phyloP scores from a whole-genome alignment of 352 stramenopile genomes.

The Lagenidium giganteum region DNA sequence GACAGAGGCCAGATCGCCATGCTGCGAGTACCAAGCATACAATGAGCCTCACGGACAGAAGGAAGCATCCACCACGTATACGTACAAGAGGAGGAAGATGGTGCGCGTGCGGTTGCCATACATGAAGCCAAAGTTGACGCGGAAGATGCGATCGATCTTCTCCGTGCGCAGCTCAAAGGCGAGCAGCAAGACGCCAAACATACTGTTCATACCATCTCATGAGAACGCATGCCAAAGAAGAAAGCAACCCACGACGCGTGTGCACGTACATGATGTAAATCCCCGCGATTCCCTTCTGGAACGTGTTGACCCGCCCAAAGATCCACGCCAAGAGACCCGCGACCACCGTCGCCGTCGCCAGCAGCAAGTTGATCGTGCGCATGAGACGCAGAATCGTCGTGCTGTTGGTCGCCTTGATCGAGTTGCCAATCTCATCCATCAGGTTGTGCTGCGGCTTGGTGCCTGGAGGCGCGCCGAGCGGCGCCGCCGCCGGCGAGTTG shows the following conservation, averaged over 20 bases:
- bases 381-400: conserved; percentile 79
- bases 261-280: conserved; percentile 84
- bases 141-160: conserved; percentile 73
- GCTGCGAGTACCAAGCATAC: conserved; percentile 15
- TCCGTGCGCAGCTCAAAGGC: conserved; percentile 83
- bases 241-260: background rate
- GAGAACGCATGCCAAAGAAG: background rate
- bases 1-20: conserved; percentile 88
- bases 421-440: conserved; percentile 79
- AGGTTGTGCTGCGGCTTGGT: conserved; percentile 46
- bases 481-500: conserved; percentile 8
- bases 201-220: conserved; percentile 24
- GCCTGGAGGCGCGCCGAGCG: conserved; percentile 11
- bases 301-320: conserved; percentile 67
- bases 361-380: conserved; percentile 69
- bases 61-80: conserved; percentile 4
- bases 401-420: conserved; percentile 82
- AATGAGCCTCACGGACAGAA: conserved; percentile 1
- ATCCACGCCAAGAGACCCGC: conserved; percentile 76
- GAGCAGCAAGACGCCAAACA: conserved; percentile 76
- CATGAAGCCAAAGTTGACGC: conserved; percentile 88
- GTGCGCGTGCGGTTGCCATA: conserved; percentile 87
- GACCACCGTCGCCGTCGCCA: conserved; percentile 64
- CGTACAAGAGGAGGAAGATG: conserved; percentile 85
- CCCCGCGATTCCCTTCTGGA: conserved; percentile 78